A percentile compares a stretch with the other conserved stretches of the same genome.
These are phyloP conservation scores for Penicillium brasilianum DNA, from an alignment of 2,329 filamentous ascomycete species.

Conservation along the genomic window DNA sequence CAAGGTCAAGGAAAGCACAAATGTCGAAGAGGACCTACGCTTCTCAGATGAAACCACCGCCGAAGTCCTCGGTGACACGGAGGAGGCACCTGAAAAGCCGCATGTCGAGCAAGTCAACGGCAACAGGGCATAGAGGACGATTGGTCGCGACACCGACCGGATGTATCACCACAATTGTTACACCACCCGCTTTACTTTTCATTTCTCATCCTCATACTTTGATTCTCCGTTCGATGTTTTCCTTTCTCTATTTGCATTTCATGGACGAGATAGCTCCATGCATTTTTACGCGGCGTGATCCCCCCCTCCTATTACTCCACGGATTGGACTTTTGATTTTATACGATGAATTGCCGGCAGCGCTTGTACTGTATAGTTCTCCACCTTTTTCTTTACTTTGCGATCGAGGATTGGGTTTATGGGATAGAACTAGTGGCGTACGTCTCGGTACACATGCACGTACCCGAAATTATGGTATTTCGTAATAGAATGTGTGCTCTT, in stretches of 20 bases:
- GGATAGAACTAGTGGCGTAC: neutral
- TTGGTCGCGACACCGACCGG: neutral
- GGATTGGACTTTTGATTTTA: neutral
- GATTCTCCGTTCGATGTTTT: neutral
- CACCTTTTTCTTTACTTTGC: neutral
- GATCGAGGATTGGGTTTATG: neutral
- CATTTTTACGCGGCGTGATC: constrained; percentile 5
- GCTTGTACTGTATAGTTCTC: neutral
- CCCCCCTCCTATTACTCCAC: neutral
- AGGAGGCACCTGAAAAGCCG: constrained; percentile 30
- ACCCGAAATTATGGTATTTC: too few species aligned
- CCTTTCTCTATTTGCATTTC: neutral
- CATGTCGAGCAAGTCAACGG: constrained; percentile 7
- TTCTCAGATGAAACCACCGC: constrained; percentile 82
- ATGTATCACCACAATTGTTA: constrained; percentile 6
- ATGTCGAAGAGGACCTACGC: constrained; percentile 78
- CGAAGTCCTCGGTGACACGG: constrained; percentile 60
- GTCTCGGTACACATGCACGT: too few species aligned
- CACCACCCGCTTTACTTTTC: neutral
- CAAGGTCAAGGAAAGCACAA: constrained; percentile 81
- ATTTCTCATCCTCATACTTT: neutral
- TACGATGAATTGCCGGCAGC: neutral
- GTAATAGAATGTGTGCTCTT: neutral
- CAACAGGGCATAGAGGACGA: neutral
- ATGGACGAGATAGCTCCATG: neutral